Percentiles rank a stretch among this genome's conserved stretches.
phyloP scores from a whole-genome alignment of 257 asterid species.

The Phtheirospermum japonicum region DNA sequence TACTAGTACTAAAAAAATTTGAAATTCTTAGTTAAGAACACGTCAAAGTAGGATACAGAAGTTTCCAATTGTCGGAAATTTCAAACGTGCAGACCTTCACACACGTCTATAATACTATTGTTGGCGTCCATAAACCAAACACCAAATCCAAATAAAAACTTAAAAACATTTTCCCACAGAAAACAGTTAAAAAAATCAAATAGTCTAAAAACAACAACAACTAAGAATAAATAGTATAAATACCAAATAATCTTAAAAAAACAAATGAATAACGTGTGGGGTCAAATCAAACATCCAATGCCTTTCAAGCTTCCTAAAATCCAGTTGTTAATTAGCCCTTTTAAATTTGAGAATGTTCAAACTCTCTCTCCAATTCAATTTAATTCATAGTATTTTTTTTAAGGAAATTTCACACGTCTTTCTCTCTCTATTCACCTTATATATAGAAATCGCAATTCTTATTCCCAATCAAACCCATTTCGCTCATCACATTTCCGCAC shows the following conservation, averaged over 20 bases:
- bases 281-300: conserved; percentile 4
- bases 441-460: conserved; percentile 25
- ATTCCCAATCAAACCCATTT: not conserved
- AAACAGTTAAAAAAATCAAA: not conserved
- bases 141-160: not conserved
- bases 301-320: conserved; percentile 11
- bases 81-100: conserved; percentile 21
- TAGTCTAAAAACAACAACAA: too few species aligned
- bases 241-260: too few species aligned
- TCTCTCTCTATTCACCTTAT: conserved; percentile 13
- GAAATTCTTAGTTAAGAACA: conserved; percentile 8
- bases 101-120: conserved; percentile 22
- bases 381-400: too few species aligned
- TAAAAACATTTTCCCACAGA: not conserved
- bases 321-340: not conserved
- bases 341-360: too few species aligned
- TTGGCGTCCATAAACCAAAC: conserved; percentile 7
- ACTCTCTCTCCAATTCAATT: too few species aligned
- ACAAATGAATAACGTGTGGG: conserved; percentile 13
- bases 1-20: not conserved
- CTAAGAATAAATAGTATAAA: not conserved
- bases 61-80: conserved; percentile 26
- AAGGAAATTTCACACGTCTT: not conserved
- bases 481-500: not conserved
- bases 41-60: conserved; percentile 24